These are phyloP conservation scores for Colletotrichum gloeosporioides DNA, from an alignment of 2,329 filamentous ascomycete genomes.

Conservation along the genomic window DNA sequence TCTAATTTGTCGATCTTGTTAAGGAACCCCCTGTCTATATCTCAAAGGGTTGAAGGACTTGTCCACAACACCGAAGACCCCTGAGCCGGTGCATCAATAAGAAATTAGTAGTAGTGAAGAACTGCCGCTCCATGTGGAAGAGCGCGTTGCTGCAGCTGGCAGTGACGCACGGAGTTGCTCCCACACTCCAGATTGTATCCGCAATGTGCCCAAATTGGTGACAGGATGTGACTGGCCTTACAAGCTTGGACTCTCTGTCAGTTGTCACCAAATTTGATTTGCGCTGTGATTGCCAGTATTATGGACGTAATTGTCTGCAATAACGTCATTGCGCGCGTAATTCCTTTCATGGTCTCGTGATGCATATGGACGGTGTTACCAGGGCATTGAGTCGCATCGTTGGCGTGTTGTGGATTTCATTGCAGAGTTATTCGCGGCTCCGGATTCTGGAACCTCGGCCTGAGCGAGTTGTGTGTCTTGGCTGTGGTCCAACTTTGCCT, in stretches of 20 bases:
- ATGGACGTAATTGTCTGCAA: background rate
- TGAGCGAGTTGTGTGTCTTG: background rate
- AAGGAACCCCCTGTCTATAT: constrained; percentile 16
- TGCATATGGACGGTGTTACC: background rate
- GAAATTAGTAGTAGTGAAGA: constrained; percentile 14
- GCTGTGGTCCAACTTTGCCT: background rate
- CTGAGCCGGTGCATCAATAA: constrained; percentile 14
- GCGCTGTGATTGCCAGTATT: background rate
- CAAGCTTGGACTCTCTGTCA: background rate
- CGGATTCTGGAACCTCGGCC: background rate
- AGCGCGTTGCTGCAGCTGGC: background rate
- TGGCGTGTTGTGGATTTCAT: background rate
- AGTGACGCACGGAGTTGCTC: background rate
- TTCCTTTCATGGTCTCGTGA: background rate
- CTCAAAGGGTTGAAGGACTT: background rate
- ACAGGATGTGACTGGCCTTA: background rate
- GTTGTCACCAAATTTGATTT: background rate
- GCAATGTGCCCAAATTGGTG: background rate
- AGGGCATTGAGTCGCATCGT: background rate
- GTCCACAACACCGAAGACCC: background rate
- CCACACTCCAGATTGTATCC: background rate
- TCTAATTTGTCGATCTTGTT: constrained; percentile 20
- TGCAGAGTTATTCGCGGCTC: background rate
- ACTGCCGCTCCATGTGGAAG: constrained; percentile 11
- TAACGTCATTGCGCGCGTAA: background rate